These are phyloP conservation scores for Lagenidium sp. DNA, from an alignment of 352 stramenopile genomes.

Conservation along the genomic window DNA sequence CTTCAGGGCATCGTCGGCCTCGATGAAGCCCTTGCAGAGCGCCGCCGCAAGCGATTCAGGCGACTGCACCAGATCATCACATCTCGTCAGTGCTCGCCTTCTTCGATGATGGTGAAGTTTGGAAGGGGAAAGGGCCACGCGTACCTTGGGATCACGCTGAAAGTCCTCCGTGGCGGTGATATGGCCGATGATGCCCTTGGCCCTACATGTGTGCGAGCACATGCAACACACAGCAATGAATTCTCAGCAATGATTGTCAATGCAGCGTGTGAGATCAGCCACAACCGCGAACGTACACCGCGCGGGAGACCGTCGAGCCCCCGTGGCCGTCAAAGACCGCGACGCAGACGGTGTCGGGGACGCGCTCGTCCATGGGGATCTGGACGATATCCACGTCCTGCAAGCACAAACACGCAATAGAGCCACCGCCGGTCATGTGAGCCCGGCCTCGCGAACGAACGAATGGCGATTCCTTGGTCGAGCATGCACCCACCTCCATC, in stretches of 20 bases:
- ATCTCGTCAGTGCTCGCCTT: too few relatives aligned
- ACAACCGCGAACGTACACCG: constrained; percentile 38
- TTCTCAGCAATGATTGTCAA: too few relatives aligned
- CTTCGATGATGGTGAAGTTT: too few relatives aligned
- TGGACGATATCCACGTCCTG: constrained; percentile 72
- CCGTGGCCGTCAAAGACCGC: constrained; percentile 83
- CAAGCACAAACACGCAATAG: not conserved
- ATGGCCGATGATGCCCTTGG: constrained; percentile 49
- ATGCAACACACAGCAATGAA: too few relatives aligned
- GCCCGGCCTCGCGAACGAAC: too few relatives aligned
- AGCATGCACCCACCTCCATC: constrained; percentile 55
- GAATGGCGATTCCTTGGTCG: too few relatives aligned
- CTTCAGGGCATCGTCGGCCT: constrained; percentile 62
- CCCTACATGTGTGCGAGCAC: too few relatives aligned
- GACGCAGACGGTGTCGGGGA: constrained; percentile 52
- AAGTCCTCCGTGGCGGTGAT: constrained; percentile 72
- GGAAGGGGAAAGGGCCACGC: not conserved
- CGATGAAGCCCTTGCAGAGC: constrained; percentile 68
- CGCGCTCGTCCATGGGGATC: constrained; percentile 46
- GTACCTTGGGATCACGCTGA: constrained; percentile 49
- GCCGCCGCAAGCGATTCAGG: constrained; percentile 64
- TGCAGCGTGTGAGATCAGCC: too few relatives aligned
- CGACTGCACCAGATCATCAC: constrained; percentile 18
- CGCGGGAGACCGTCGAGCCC: constrained; percentile 51
- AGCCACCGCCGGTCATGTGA: not conserved